Evolutionary conservation across 768 basidiomycete genomes (phyloP).

Genomic region (Auriculariales sp.): DNA sequence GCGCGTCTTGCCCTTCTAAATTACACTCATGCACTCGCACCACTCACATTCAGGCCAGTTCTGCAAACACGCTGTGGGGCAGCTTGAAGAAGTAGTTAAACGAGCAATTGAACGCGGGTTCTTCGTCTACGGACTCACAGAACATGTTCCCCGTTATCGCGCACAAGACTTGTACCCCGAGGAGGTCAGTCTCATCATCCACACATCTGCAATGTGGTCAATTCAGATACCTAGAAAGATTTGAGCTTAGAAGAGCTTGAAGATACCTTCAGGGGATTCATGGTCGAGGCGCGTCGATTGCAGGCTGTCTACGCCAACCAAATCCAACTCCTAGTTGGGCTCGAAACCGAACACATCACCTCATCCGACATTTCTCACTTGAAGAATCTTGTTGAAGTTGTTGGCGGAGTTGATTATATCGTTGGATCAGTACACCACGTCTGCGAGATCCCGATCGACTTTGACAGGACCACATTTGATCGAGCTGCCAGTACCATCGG

Average conservation of each 20-base stretch:
- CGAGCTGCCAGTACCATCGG: slow-evolving; percentile 23
- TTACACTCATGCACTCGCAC: slow-evolving; percentile 21
- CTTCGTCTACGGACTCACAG: slow-evolving; percentile 70
- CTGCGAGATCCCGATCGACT: slow-evolving; percentile 78
- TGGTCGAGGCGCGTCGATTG: slow-evolving; percentile 68
- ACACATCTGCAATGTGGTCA: slow-evolving; percentile 5
- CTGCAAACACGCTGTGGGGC: slow-evolving; percentile 77
- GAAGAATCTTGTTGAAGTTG: slow-evolving; percentile 30
- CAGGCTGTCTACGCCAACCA: slow-evolving; percentile 42
- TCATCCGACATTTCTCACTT: slow-evolving; percentile 45
- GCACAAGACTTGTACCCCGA: slow-evolving; percentile 80
- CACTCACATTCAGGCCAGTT: slow-evolving; percentile 92
- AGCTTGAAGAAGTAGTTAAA: slow-evolving; percentile 64
- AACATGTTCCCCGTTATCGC: slow-evolving; percentile 87
- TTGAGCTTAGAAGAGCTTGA: slow-evolving; percentile 36
- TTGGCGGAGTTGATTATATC: slow-evolving; percentile 62
- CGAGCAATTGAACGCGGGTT: slow-evolving; percentile 74
- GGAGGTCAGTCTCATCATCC: slow-evolving; percentile 45
- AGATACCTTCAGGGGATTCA: slow-evolving; percentile 56
- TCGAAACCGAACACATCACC: slow-evolving; percentile 88
- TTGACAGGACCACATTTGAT: slow-evolving; percentile 60
- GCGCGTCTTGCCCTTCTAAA: background rate
- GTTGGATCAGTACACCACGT: slow-evolving; percentile 94
- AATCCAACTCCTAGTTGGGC: slow-evolving; percentile 71
- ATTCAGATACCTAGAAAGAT: slow-evolving; percentile 29